These are phyloP conservation scores for Backusella tuberculispora DNA, from an alignment of 192 early-diverging fungal genomes.

Conservation along the genomic window DNA sequence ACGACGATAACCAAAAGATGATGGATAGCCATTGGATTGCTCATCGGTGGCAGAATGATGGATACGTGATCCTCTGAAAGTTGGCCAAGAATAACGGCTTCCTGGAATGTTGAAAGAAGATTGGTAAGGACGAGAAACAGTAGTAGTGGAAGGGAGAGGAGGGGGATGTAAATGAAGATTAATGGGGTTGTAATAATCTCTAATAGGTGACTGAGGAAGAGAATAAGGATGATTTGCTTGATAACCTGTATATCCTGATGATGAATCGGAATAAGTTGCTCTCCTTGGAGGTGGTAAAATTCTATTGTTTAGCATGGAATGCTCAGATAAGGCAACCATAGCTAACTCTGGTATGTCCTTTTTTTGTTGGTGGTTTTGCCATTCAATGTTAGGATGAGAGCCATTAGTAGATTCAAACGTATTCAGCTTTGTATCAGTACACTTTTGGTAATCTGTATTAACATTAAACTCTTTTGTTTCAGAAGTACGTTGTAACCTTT, in stretches of 20 bases:
- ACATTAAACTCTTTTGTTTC: not conserved
- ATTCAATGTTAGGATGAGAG: not conserved
- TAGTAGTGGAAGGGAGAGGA: not conserved
- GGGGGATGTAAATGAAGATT: not conserved
- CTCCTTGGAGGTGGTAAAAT: not conserved
- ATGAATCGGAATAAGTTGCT: not conserved
- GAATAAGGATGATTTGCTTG: constrained; percentile 2
- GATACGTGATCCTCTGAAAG: not conserved
- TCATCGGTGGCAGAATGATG: not conserved
- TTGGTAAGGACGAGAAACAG: not conserved
- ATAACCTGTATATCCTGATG: not conserved
- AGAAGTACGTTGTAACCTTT: not conserved
- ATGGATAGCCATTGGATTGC: not conserved
- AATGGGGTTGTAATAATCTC: not conserved
- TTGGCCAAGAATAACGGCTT: constrained; percentile 14
- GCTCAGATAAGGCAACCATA: not conserved
- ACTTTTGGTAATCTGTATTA: too few species aligned
- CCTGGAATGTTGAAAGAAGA: not conserved
- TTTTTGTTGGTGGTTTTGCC: not conserved
- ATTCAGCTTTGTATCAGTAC: not conserved
- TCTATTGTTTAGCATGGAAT: not conserved
- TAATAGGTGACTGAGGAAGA: not conserved
- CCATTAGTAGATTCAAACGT: not conserved
- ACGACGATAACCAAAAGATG: not conserved
- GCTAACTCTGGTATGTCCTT: not conserved